Conservation (phyloP, 2,329 filamentous ascomycete species). For the Elsinoe ampelina region DNA sequence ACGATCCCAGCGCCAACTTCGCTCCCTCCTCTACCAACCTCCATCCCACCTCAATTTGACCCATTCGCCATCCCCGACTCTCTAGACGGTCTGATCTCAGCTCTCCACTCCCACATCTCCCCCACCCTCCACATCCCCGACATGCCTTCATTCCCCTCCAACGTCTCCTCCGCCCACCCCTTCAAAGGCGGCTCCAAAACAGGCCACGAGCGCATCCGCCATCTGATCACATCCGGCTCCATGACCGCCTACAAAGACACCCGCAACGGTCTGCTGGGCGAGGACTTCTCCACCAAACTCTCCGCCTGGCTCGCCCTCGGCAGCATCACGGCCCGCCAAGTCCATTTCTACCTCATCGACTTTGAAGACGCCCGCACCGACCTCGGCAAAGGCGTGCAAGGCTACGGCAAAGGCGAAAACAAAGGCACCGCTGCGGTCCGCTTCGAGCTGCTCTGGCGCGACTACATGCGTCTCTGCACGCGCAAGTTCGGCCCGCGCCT, state of each 20-base stretch:
- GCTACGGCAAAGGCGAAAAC: constrained; percentile 63
- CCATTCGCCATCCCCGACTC: constrained; percentile 57
- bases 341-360: constrained; percentile 57
- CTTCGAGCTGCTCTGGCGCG: constrained; percentile 67
- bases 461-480: constrained; percentile 71
- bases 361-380: constrained; percentile 56
- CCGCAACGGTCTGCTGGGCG: constrained; percentile 60
- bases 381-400: constrained; percentile 33
- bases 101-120: constrained; percentile 50
- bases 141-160: constrained; percentile 45
- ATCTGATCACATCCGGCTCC: constrained; percentile 52
- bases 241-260: constrained; percentile 60
- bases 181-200: constrained; percentile 58
- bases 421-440: constrained; percentile 60
- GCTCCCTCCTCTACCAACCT: constrained; percentile 50
- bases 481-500: constrained; percentile 58
- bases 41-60: constrained; percentile 47
- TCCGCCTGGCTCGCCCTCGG: constrained; percentile 65
- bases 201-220: constrained; percentile 49
- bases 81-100: constrained; percentile 44
- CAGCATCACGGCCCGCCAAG: constrained; percentile 61
- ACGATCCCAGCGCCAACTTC: constrained; percentile 45
- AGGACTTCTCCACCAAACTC: constrained; percentile 66
- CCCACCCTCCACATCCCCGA: constrained; percentile 40
- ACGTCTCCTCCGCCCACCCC: constrained; percentile 51